Conservation (phyloP, 306 rosid species). For the Quercus engelmannii region DNA sequence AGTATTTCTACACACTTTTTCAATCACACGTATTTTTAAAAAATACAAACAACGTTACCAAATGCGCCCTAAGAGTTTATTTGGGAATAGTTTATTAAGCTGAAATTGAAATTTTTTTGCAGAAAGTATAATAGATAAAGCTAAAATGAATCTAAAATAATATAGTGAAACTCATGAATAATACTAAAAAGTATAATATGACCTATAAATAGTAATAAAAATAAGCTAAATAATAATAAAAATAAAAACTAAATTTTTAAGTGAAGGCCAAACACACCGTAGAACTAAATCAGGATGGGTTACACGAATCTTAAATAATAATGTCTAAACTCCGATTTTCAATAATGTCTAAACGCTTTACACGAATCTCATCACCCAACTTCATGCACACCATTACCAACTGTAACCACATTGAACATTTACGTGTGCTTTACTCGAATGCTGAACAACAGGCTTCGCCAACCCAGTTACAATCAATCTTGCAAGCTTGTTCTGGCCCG, state of each 20-base stretch:
- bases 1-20: too few species aligned
- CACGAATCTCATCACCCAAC: not conserved
- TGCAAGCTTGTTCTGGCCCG: conserved; percentile 41
- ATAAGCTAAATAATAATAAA: rapidly evolving
- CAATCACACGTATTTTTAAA: too few species aligned
- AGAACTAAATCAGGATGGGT: too few species aligned
- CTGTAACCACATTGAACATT: conserved; percentile 16
- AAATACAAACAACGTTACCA: too few species aligned
- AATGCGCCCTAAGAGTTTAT: rapidly evolving
- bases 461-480: conserved; percentile 34
- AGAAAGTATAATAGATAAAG: rapidly evolving
- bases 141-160: rapidly evolving
- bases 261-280: rapidly evolving
- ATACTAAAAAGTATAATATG: rapidly evolving
- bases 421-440: not conserved
- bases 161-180: rapidly evolving
- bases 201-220: rapidly evolving
- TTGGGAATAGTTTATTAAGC: too few species aligned
- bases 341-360: not conserved
- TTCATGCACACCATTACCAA: conserved; percentile 10
- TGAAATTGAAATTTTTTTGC: rapidly evolving
- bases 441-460: conserved; percentile 21
- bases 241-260: too few species aligned
- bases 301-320: too few species aligned
- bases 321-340: not conserved